phyloP scores from a whole-genome alignment of 192 early-diverging fungal genomes.

The Coemansia sp. region DNA sequence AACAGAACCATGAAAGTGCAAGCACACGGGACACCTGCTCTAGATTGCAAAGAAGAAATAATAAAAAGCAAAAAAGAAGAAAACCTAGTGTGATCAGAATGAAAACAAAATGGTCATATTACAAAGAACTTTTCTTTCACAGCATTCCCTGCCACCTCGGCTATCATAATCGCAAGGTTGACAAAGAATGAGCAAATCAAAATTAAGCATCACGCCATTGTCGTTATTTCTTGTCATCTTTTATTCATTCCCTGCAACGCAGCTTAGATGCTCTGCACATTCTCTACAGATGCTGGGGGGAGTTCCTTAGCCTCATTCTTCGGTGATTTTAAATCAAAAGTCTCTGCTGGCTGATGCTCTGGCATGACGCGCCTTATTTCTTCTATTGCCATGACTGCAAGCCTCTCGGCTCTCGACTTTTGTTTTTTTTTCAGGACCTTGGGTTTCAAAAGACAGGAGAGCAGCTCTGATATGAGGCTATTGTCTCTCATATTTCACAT shows the following conservation, averaged over 20 bases:
- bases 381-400: too few species aligned
- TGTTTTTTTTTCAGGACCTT: too few species aligned
- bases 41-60: neutral
- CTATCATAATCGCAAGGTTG: neutral
- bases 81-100: neutral
- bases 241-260: neutral
- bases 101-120: neutral
- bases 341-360: too few species aligned
- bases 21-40: neutral
- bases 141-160: too few species aligned
- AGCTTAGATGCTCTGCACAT: neutral
- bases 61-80: neutral
- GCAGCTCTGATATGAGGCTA: too few species aligned
- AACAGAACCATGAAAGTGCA: conserved; percentile 4
- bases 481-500: too few species aligned
- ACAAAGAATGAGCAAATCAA: conserved; percentile 1
- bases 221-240: neutral
- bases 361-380: too few species aligned
- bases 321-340: too few species aligned
- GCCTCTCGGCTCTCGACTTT: too few species aligned
- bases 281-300: neutral
- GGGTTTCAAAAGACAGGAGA: too few species aligned
- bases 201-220: neutral
- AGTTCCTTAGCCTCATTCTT: too few species aligned
- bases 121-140: too few species aligned